phyloP scores from a whole-genome alignment of 1,139 yeast species.

The Candida albicans region DNA sequence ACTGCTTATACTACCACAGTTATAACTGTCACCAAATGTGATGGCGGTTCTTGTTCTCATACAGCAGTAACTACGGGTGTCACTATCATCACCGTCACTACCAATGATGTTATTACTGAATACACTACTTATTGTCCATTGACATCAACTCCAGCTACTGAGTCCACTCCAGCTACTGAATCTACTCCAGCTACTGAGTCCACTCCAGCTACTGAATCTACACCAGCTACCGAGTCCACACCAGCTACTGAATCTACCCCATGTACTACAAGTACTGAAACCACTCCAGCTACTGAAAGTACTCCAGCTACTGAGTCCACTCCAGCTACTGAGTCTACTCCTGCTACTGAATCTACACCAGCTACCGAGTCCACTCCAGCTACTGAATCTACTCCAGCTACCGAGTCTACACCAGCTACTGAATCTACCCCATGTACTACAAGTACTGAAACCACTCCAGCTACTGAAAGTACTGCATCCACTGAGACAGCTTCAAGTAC shows the following conservation, averaged over 20 bases:
- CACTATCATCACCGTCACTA: slow-evolving; percentile 22
- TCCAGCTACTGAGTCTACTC: slow-evolving; percentile 8
- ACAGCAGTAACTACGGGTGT: slow-evolving; percentile 38
- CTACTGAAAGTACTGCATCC: no score
- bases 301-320: no score
- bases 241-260: no score
- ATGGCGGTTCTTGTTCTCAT: slow-evolving; percentile 25
- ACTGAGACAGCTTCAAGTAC: slow-evolving; percentile 3
- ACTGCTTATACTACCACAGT: slow-evolving; percentile 17
- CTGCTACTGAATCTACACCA: no score
- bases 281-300: no score
- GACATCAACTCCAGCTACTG: slow-evolving; percentile 10
- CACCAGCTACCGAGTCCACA: no score
- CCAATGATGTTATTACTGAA: slow-evolving; percentile 22
- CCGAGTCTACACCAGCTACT: no score
- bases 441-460: not conserved
- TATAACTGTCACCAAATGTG: slow-evolving; percentile 23
- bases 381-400: not conserved
- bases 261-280: not conserved
- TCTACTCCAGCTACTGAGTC: not conserved
- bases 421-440: not conserved
- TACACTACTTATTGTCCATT: slow-evolving; percentile 21
- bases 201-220: not conserved
- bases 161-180: slow-evolving; percentile 1
- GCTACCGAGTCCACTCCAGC: not conserved